A percentile compares a stretch with the other conserved stretches of the same genome.
Evolutionary conservation across 352 stramenopile species (phyloP).

Genomic region (Globisporangium nodosum): DNA sequence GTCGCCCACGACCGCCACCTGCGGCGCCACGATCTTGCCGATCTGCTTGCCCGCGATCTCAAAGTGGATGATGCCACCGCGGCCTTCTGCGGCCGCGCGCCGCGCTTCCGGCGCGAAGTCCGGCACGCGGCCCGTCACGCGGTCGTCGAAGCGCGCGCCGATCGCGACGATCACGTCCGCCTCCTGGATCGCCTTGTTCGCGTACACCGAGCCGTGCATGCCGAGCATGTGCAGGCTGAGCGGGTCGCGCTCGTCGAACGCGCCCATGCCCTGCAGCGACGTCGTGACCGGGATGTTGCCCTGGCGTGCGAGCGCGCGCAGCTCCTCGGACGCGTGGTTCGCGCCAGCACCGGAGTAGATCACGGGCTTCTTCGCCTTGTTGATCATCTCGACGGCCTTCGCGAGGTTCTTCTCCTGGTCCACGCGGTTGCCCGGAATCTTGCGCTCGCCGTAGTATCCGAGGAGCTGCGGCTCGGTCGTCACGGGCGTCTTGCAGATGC

Average conservation of each 20-base stretch:
- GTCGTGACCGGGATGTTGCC: slow-evolving; percentile 95
- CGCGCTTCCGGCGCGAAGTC: slow-evolving; percentile 92
- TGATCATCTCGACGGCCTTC: slow-evolving; percentile 84
- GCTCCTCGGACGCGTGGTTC: slow-evolving; percentile 84
- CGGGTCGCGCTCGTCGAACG: slow-evolving; percentile 91
- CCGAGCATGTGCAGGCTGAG: slow-evolving; percentile 96
- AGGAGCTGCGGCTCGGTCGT: slow-evolving; percentile 72
- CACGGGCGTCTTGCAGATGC: slow-evolving; percentile 65
- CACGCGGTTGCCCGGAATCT: slow-evolving; percentile 73
- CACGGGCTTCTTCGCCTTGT: slow-evolving; percentile 92
- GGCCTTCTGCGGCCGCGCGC: slow-evolving; percentile 86
- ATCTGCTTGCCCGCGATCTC: slow-evolving; percentile 90
- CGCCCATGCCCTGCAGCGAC: slow-evolving; percentile 91
- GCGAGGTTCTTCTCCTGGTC: slow-evolving; percentile 77
- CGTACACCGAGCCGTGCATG: slow-evolving; percentile 96
- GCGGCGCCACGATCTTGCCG: slow-evolving; percentile 82
- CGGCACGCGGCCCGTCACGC: slow-evolving; percentile 90
- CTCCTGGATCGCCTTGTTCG: slow-evolving; percentile 96
- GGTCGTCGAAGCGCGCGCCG: slow-evolving; percentile 95
- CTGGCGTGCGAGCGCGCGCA: slow-evolving; percentile 87
- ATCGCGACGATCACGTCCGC: slow-evolving; percentile 93
- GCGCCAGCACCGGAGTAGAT: slow-evolving; percentile 93
- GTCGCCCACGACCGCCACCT: slow-evolving; percentile 66
- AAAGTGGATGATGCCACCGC: slow-evolving; percentile 95
- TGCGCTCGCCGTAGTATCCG: slow-evolving; percentile 83